Percentiles rank a stretch among this genome's conserved stretches.
phyloP scores from a whole-genome alignment of 805 yeast genomes.

The Candida parachauliodes region DNA sequence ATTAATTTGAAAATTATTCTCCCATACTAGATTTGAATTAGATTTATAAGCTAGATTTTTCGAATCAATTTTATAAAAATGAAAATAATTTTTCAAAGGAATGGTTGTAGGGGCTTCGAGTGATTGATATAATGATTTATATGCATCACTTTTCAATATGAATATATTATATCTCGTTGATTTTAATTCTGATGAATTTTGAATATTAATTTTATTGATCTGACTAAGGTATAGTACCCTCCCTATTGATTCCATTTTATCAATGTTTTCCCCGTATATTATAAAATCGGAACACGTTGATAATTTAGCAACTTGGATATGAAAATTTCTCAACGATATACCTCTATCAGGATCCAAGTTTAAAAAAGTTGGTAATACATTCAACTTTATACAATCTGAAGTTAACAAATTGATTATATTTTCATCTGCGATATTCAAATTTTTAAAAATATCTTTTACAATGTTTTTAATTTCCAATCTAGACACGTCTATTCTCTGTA shows the following conservation, averaged over 20 bases:
- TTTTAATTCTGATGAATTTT: conserved; percentile 5
- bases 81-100: conserved; percentile 3
- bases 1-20: conserved; percentile 60
- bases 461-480: conserved; percentile 26
- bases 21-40: conserved; percentile 42
- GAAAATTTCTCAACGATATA: conserved; percentile 77
- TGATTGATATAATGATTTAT: conserved; percentile 1
- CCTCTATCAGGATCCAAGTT: conserved; percentile 68
- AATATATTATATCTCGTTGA: conserved; percentile 12
- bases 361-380: conserved; percentile 50
- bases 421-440: conserved; percentile 7
- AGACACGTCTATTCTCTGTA: conserved; percentile 46
- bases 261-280: conserved; percentile 58
- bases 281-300: conserved; percentile 72
- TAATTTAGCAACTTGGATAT: conserved; percentile 78
- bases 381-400: conserved; percentile 42
- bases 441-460: conserved; percentile 11
- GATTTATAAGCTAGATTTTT: conserved; percentile 3
- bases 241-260: conserved; percentile 18
- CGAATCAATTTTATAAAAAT: conserved; percentile 4
- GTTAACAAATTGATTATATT: conserved; percentile 22
- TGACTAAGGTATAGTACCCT: conserved; percentile 39
- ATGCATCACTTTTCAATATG: conserved; percentile 6
- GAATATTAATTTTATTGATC: conserved; percentile 14
- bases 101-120: not conserved